Conservation (phyloP, 2,329 filamentous ascomycete species). For the Lachnellula cervina region DNA sequence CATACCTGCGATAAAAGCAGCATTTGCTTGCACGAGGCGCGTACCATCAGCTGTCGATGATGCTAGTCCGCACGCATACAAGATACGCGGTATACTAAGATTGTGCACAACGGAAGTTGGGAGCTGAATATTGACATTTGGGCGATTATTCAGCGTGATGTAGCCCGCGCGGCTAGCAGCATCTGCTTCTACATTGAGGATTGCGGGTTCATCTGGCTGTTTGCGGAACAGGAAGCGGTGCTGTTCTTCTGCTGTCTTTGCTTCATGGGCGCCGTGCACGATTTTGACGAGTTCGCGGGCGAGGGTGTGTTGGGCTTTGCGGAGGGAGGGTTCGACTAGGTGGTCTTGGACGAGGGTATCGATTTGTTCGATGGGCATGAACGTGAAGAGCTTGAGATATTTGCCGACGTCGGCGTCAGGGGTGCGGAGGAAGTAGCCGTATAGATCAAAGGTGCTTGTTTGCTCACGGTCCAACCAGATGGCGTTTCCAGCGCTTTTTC, state of each 20-base stretch:
- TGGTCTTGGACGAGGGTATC: constrained; percentile 63
- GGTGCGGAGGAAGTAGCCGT: constrained; percentile 82
- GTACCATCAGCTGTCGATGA: constrained; percentile 52
- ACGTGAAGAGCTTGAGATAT: constrained; percentile 86
- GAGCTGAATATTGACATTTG: constrained; percentile 52
- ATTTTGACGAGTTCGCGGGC: constrained; percentile 78
- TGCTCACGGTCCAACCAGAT: constrained; percentile 83
- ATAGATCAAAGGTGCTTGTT: constrained; percentile 81
- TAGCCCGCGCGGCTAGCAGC: not conserved
- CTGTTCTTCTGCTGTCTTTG: constrained; percentile 54
- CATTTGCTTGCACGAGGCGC: constrained; percentile 50
- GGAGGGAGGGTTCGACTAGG: constrained; percentile 59
- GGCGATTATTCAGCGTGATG: constrained; percentile 41
- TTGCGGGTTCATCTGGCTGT: constrained; percentile 2
- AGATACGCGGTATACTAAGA: constrained; percentile 53
- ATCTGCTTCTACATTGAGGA: constrained; percentile 3
- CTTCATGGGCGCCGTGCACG: constrained; percentile 65
- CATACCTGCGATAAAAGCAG: constrained; percentile 56
- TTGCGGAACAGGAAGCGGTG: constrained; percentile 35
- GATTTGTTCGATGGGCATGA: constrained; percentile 71
- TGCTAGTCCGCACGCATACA: constrained; percentile 56
- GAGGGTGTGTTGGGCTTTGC: constrained; percentile 76
- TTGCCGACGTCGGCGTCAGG: constrained; percentile 76
- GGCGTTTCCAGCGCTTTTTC: constrained; percentile 90
- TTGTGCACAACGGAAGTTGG: constrained; percentile 51